phyloP scores from a whole-genome alignment of 2,329 filamentous ascomycete species.

The Aspergillus pseudonomiae region DNA sequence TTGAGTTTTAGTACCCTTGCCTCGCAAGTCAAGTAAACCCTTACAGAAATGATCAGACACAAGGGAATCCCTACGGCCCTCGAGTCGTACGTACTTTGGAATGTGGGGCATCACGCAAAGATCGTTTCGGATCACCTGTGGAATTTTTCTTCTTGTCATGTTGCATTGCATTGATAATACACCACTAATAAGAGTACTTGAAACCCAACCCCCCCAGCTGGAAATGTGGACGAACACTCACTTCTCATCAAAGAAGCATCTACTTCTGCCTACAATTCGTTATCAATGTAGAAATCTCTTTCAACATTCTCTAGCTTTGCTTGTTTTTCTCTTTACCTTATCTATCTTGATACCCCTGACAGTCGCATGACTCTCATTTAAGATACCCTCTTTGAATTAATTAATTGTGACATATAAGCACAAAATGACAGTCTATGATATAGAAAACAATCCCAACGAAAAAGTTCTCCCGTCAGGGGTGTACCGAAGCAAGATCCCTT shows the following conservation, averaged over 20 bases:
- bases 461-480: background rate
- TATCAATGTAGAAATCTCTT: background rate
- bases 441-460: background rate
- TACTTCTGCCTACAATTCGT: background rate
- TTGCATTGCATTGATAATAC: background rate
- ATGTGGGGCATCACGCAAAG: background rate
- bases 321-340: background rate
- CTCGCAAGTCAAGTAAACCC: background rate
- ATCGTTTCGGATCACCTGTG: background rate
- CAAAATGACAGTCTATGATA: background rate
- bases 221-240: background rate
- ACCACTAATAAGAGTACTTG: background rate
- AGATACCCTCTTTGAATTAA: background rate
- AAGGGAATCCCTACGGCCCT: too few relatives aligned
- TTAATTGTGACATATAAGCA: background rate
- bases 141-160: background rate
- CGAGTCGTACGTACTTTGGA: background rate
- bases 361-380: background rate
- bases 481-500: conserved; percentile 4
- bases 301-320: background rate
- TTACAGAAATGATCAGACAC: background rate
- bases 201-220: background rate
- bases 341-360: background rate
- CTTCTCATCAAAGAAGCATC: background rate
- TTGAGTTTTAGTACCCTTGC: background rate